Conservation (phyloP, 2,329 filamentous ascomycete genomes). For the Fusarium guadeloupense region DNA sequence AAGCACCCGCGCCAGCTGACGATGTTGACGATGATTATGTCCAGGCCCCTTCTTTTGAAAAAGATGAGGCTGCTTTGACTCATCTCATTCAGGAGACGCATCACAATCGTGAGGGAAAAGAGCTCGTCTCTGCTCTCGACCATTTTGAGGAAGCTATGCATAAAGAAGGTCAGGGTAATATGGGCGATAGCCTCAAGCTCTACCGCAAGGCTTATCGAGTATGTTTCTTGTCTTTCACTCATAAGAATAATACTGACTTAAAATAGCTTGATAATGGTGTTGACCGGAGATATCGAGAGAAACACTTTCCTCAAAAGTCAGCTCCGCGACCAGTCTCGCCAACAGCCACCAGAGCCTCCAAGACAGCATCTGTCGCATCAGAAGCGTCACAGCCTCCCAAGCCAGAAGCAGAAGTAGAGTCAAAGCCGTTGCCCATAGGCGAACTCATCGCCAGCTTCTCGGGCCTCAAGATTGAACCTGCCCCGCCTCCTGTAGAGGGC, state of each 20-base stretch:
- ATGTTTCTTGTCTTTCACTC: conserved; percentile 16
- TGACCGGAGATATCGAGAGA: conserved; percentile 87
- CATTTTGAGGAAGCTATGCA: conserved; percentile 93
- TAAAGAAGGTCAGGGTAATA: conserved; percentile 82
- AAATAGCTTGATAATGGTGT: conserved; percentile 81
- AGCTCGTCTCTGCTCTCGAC: conserved; percentile 82
- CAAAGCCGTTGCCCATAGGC: conserved; percentile 63
- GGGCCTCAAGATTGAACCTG: conserved; percentile 71
- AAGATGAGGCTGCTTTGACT: conserved; percentile 12
- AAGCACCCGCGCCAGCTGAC: conserved; percentile 19
- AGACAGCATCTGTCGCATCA: neutral
- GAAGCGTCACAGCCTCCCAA: neutral
- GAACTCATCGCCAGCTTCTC: conserved; percentile 83
- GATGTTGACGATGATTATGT: conserved; percentile 52
- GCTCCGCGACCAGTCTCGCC: conserved; percentile 32
- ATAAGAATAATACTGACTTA: conserved; percentile 19
- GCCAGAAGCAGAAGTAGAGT: conserved; percentile 57
- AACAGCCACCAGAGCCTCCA: conserved; percentile 21
- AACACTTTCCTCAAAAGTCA: conserved; percentile 77
- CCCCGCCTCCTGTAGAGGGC: conserved; percentile 74
- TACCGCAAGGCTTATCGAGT: conserved; percentile 93
- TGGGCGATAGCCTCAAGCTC: conserved; percentile 87
- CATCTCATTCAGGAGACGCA: conserved; percentile 10
- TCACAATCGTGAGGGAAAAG: conserved; percentile 36
- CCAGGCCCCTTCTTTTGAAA: conserved; percentile 48